Percentiles rank a stretch among this genome's conserved stretches.
Conservation (phyloP, 371 early-diverging fungal species). For the Parasitella parasitica region DNA sequence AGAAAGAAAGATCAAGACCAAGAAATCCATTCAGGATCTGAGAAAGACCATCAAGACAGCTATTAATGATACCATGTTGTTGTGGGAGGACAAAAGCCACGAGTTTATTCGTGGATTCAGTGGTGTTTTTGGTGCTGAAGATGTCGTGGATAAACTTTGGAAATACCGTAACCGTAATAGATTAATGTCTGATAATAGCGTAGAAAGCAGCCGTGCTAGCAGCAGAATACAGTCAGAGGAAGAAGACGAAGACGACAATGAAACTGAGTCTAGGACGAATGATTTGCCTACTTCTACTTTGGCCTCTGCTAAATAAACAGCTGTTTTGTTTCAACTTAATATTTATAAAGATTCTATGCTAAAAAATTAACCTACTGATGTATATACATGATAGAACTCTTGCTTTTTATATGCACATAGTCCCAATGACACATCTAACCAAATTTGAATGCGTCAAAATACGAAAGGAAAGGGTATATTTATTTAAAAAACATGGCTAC, state of each 20-base stretch:
- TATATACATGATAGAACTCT: no score
- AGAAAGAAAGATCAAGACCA: constrained; percentile 73
- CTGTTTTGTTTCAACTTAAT: no score
- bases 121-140: constrained; percentile 65
- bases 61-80: constrained; percentile 55
- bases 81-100: constrained; percentile 72
- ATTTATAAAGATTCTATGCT: no score
- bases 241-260: constrained; percentile 9
- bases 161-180: constrained; percentile 26
- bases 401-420: no score
- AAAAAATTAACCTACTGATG: no score
- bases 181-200: constrained; percentile 17
- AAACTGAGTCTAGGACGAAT: not conserved
- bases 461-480: not conserved
- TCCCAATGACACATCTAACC: no score
- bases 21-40: constrained; percentile 66
- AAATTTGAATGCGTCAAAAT: not conserved
- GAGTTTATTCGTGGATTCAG: constrained; percentile 71
- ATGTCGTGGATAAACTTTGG: constrained; percentile 47
- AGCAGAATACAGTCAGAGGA: constrained; percentile 26
- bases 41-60: constrained; percentile 65
- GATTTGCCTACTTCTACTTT: not conserved
- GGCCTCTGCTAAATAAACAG: not conserved
- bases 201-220: constrained; percentile 19
- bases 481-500: constrained; percentile 4